Conservation (phyloP, 2,329 filamentous ascomycete species). For the Aspergillus latus region DNA sequence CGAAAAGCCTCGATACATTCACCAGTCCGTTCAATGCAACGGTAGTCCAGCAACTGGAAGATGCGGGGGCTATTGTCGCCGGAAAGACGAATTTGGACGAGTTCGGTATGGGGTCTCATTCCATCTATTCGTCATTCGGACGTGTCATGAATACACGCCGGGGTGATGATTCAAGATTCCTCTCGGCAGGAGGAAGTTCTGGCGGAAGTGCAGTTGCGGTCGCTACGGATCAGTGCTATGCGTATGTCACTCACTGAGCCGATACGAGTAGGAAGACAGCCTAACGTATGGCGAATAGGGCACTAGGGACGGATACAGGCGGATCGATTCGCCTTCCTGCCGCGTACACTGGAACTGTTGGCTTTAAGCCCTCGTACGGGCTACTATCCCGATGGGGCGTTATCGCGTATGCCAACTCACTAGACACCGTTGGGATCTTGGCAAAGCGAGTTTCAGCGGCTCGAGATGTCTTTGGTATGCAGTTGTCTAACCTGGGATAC, state of each 20-base stretch:
- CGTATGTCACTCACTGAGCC: constrained; percentile 43
- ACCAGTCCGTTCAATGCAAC: constrained; percentile 78
- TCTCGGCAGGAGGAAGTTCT: constrained; percentile 84
- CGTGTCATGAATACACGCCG: constrained; percentile 57
- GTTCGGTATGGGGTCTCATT: constrained; percentile 92
- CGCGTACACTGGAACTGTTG: constrained; percentile 78
- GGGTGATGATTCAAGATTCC: constrained; percentile 36
- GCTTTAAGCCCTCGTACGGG: constrained; percentile 91
- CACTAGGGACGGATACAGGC: constrained; percentile 90
- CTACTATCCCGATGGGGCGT: constrained; percentile 83
- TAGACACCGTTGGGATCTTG: constrained; percentile 85
- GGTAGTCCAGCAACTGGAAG: constrained; percentile 67
- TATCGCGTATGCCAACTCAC: constrained; percentile 85
- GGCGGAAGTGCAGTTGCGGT: constrained; percentile 91
- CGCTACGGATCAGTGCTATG: constrained; percentile 60
- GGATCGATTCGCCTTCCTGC: constrained; percentile 85
- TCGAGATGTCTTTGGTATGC: constrained; percentile 51
- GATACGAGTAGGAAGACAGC: not conserved
- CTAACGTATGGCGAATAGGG: constrained; percentile 43
- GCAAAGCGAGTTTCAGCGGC: constrained; percentile 56
- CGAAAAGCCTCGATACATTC: constrained; percentile 69
- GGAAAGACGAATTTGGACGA: constrained; percentile 94
- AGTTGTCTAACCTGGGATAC: not conserved
- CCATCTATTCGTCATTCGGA: constrained; percentile 66
- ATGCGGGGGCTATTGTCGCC: constrained; percentile 62